phyloP scores from a whole-genome alignment of 306 rosid genomes.

The Malus sylvestris region DNA sequence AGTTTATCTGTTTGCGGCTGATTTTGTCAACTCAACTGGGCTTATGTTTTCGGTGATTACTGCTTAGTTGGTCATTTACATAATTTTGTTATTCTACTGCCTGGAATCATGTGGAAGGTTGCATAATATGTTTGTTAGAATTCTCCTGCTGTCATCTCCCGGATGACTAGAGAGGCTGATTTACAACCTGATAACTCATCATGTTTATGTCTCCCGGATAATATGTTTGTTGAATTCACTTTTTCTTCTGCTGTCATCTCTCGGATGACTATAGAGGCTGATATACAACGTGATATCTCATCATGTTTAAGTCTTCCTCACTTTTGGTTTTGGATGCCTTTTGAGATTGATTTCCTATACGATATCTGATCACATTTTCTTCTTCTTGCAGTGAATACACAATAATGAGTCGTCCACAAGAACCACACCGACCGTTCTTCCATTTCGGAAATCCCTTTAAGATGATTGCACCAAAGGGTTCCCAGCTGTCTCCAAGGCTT shows the following conservation, averaged over 20 bases:
- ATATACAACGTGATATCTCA: not conserved
- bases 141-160: not conserved
- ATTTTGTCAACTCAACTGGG: not conserved
- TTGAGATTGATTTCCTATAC: not conserved
- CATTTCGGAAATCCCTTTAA: conserved; percentile 78
- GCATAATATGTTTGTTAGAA: not conserved
- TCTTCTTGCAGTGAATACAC: conserved; percentile 26
- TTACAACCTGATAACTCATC: not conserved
- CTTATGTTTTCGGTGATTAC: not conserved
- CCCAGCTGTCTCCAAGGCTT: conserved; percentile 49
- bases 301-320: not conserved
- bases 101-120: not conserved
- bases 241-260: not conserved
- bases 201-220: not conserved
- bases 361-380: not conserved
- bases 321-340: not conserved
- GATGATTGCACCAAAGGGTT: conserved; percentile 48
- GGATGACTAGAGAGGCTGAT: not conserved
- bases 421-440: conserved; percentile 58
- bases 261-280: not conserved
- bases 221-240: not conserved
- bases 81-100: not conserved
- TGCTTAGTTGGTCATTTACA: not conserved
- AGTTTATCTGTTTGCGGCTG: not conserved
- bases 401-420: conserved; percentile 66